Base-by-base conservation (phyloP, 257 asterid species). In the Solanum microdontum region DNA sequence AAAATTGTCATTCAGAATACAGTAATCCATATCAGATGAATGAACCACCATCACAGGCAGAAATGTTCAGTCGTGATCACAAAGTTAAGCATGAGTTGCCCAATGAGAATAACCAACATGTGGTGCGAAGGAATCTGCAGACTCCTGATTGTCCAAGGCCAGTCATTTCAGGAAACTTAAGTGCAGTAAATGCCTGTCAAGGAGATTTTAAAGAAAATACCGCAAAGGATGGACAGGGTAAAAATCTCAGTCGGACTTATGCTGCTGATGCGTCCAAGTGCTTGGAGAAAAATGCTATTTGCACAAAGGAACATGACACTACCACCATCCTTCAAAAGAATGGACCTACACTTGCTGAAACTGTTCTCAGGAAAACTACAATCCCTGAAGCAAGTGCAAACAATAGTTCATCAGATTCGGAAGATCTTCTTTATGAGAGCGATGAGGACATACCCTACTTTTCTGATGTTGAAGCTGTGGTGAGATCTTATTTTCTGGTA, bases 381-480 rank as follows among this genome's bases (percentile, higher is more conserved):
- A 89, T 74, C 72, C 87, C 85, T 6, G 72, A 87, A 68, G 69
- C 91, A 72, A 68, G 84, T 79, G 87, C 90, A 15, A 86, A 90
- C 32, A 37, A 84, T 84, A 40, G 82, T 74, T 62, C 77, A 13
- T 91, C 92, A n/a, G 96, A 93, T 87, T 77, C 87, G 87, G 97
- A 92, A 69, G 96, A 90, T 72, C 72, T 85, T 70, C 88, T 89
- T 87, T 89, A 89, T 30, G 98, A 91, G 93, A 87, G 90, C 83
- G 95, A 93, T 34, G 90, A 88, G 83, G 97, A 94, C 4, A 88
- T 93, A 89, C 98, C 98, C 86, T 91, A 77, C 88, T 95, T 91
- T 90, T 94, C 98, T 82, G 98, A 96, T 87, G 94, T 96, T 51
- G 98, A 96, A 90, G 94, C 93, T 45, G 92, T 96, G 99, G 99